phyloP scores from a whole-genome alignment of 345 rosid species.

The Theobroma cacao region DNA sequence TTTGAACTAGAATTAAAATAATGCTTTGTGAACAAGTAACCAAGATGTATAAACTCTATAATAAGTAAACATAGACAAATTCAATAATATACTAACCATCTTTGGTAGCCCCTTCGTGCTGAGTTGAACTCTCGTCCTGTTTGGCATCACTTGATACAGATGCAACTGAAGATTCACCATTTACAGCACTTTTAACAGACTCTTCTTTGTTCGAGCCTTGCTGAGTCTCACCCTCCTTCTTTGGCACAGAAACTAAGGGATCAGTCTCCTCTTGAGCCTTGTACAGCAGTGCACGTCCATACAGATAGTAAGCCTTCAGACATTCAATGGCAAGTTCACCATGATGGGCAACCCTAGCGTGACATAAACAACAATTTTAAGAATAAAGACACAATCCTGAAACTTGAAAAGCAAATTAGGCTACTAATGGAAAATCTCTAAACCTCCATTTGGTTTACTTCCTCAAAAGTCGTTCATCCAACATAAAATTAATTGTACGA shows the following conservation, averaged over 20 bases:
- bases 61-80: not conserved
- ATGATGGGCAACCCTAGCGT: constrained; percentile 55
- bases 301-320: constrained; percentile 63
- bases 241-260: constrained; percentile 72
- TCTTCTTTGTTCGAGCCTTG: constrained; percentile 44
- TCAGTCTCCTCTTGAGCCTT: constrained; percentile 96
- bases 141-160: constrained; percentile 45
- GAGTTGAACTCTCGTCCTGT: constrained; percentile 47
- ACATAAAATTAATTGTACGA: not conserved
- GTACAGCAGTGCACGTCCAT: constrained; percentile 73
- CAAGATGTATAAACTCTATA: not conserved
- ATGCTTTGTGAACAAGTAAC: too few relatives aligned
- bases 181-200: constrained; percentile 33
- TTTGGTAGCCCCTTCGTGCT: constrained; percentile 41
- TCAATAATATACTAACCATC: constrained; percentile 36
- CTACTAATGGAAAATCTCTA: not conserved
- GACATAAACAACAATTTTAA: constrained; percentile 3
- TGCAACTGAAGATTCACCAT: constrained; percentile 51
- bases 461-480: too few relatives aligned
- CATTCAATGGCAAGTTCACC: constrained; percentile 83
- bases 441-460: too few relatives aligned
- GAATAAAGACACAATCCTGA: not conserved
- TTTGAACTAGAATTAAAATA: not conserved
- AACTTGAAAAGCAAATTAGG: not conserved
- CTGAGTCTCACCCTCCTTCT: constrained; percentile 51